phyloP scores from a whole-genome alignment of 2,329 filamentous ascomycete species.

The Monilinia fructicola region DNA sequence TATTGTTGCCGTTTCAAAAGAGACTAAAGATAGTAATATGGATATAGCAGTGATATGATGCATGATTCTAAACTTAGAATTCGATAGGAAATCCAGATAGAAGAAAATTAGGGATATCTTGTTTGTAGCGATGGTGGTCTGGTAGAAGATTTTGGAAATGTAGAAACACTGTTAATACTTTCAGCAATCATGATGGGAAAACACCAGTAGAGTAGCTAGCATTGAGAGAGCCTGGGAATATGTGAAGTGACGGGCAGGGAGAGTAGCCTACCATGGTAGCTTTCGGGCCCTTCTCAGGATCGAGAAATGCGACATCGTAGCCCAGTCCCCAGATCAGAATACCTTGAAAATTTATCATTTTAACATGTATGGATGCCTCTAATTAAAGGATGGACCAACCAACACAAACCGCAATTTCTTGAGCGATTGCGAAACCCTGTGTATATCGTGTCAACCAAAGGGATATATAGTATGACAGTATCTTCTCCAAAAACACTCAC shows the following conservation, averaged over 20 bases:
- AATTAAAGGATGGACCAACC: neutral
- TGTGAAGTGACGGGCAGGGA: too few relatives aligned
- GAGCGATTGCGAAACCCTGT: neutral
- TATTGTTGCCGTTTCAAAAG: neutral
- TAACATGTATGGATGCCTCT: neutral
- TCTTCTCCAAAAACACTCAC: neutral
- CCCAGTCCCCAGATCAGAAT: neutral
- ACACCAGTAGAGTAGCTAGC: too few relatives aligned
- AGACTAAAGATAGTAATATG: neutral
- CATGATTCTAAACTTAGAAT: neutral
- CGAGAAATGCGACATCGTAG: neutral
- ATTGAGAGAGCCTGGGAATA: too few relatives aligned
- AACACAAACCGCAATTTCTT: neutral
- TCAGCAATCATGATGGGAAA: neutral
- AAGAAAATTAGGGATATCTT: neutral
- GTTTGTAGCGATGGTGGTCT: neutral
- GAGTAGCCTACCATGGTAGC: too few relatives aligned
- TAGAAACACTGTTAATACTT: neutral
- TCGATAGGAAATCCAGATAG: neutral
- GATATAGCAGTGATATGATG: neutral
- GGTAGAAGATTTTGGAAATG: neutral
- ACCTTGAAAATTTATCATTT: too few relatives aligned
- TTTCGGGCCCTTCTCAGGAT: neutral
- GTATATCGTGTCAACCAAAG: neutral
- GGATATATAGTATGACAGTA: neutral